Evolutionary conservation across 192 early-diverging fungal species (phyloP).

Genomic region (Dispira parvispora): DNA sequence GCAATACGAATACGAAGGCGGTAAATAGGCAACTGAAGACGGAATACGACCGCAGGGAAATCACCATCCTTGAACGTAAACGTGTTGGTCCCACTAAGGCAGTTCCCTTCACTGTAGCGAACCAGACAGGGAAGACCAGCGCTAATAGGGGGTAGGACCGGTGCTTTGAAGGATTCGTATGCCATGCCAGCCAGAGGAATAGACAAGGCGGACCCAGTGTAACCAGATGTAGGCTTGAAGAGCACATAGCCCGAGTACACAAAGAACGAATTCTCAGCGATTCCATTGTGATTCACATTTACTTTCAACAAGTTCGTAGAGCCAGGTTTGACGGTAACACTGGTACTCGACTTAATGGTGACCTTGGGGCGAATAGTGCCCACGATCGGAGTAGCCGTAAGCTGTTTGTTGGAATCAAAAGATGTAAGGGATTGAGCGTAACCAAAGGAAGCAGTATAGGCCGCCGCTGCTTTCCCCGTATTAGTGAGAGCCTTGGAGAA

Average conservation of each 20-base stretch:
- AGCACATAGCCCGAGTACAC: neutral
- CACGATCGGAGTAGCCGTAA: neutral
- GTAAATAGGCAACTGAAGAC: neutral
- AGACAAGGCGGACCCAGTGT: neutral
- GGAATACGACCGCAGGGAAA: neutral
- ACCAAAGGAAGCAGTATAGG: too few species aligned
- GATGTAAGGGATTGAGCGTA: too few species aligned
- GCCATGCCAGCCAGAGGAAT: neutral
- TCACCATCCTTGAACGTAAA: too few species aligned
- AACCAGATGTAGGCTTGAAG: neutral
- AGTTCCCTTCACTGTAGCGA: neutral
- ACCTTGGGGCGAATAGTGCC: neutral
- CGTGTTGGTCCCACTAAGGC: neutral
- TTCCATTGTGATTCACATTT: neutral
- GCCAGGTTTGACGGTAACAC: too few species aligned
- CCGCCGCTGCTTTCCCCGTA: neutral
- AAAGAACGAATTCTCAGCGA: neutral
- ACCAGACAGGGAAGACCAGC: neutral
- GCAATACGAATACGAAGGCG: constrained; percentile 6
- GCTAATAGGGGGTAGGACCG: too few species aligned
- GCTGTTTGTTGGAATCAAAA: too few species aligned
- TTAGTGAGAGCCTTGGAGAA: neutral
- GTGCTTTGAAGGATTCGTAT: neutral
- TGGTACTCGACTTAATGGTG: neutral
- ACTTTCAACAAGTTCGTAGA: neutral